Percentiles rank a stretch among this genome's conserved stretches.
phyloP scores from a whole-genome alignment of 345 rosid species.

The Euphorbia pulcherrima region DNA sequence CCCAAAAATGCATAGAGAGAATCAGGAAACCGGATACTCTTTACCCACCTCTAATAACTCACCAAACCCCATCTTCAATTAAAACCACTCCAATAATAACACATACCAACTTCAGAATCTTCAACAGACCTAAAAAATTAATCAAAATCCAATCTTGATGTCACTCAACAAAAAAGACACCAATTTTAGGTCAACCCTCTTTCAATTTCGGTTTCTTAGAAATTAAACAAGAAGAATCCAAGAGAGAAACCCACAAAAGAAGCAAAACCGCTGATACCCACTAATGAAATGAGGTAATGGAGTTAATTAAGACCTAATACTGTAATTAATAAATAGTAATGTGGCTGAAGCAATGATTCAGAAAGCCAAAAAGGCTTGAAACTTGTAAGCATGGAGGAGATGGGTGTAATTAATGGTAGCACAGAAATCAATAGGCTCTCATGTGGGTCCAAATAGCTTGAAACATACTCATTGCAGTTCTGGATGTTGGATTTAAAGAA shows the following conservation, averaged over 20 bases:
- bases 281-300: conserved; percentile 26
- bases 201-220: conserved; percentile 12
- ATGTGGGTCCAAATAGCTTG: conserved; percentile 60
- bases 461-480: conserved; percentile 57
- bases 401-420: background rate
- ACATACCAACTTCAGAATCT: conserved; percentile 24
- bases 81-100: conserved; percentile 24
- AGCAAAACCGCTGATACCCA: conserved; percentile 29
- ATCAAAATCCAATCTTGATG: conserved; percentile 13
- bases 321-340: conserved; percentile 9
- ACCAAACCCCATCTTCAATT: conserved; percentile 8
- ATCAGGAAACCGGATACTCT: conserved; percentile 9
- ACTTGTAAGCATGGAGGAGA: background rate
- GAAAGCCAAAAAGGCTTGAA: conserved; percentile 26
- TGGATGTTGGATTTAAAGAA: conserved; percentile 18
- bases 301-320: background rate
- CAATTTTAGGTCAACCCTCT: conserved; percentile 43
- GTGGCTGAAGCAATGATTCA: conserved; percentile 21
- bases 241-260: conserved; percentile 23
- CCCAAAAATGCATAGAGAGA: conserved; percentile 21
- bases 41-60: conserved; percentile 14
- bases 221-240: conserved; percentile 28
- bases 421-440: background rate
- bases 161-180: conserved; percentile 10
- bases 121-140: conserved; percentile 21